A percentile compares a stretch with the other conserved stretches of the same genome.
phyloP scores from a whole-genome alignment of 2,329 filamentous ascomycete species.

The Fusarium napiforme region DNA sequence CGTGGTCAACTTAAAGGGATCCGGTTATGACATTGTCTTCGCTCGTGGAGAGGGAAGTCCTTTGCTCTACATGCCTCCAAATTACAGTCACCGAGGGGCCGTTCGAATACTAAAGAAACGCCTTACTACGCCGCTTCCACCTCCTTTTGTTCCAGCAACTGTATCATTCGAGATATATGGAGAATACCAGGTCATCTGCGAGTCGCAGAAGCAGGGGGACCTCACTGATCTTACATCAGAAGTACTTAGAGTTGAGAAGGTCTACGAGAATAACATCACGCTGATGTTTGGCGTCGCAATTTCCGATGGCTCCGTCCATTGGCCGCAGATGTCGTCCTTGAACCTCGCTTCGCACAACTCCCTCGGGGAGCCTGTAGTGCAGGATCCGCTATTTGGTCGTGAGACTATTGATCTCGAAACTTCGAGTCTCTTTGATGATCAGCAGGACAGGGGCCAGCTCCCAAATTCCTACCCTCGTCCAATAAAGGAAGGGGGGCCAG shows the following conservation, averaged over 20 bases:
- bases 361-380: rapidly evolving
- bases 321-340: rapidly evolving
- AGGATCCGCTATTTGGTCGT: rapidly evolving
- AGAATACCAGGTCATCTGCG: not conserved
- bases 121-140: rapidly evolving
- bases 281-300: rapidly evolving
- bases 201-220: rapidly evolving
- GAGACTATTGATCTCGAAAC: rapidly evolving
- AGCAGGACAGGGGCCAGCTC: no score
- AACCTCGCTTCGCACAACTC: not conserved
- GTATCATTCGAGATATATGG: rapidly evolving
- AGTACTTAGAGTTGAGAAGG: rapidly evolving
- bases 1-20: not conserved
- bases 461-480: not conserved
- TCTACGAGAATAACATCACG: not conserved
- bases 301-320: rapidly evolving
- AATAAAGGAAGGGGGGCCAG: no score
- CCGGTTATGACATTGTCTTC: not conserved
- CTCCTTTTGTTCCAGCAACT: no score
- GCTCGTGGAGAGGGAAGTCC: not conserved
- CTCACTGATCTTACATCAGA: rapidly evolving
- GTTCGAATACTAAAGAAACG: rapidly evolving
- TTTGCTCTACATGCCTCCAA: not conserved
- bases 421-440: not conserved
- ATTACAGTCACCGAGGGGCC: not conserved